phyloP scores from a whole-genome alignment of 306 rosid species.

The Prunus campanulata region DNA sequence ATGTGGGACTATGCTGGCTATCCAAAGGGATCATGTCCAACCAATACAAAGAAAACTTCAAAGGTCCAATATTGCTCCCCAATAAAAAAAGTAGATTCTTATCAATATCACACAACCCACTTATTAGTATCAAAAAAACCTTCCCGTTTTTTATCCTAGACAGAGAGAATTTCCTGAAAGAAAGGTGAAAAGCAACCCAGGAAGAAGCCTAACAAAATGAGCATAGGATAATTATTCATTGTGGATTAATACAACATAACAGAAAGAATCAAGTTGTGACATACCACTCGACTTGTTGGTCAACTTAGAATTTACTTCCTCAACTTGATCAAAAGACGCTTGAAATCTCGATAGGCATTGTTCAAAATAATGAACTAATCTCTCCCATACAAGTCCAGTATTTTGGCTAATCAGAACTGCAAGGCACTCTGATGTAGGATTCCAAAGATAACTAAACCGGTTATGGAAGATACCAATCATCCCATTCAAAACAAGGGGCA shows the following conservation, averaged over 20 bases:
- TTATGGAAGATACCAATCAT: slow-evolving; percentile 71
- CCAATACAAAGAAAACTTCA: neutral
- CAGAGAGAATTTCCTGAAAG: neutral
- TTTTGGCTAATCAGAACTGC: slow-evolving; percentile 58
- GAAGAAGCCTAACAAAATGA: neutral
- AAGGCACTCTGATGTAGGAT: slow-evolving; percentile 75
- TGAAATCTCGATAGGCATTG: slow-evolving; percentile 39
- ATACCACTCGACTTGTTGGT: slow-evolving; percentile 52
- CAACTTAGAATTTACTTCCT: slow-evolving; percentile 20
- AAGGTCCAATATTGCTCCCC: neutral
- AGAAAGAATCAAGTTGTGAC: slow-evolving; percentile 14
- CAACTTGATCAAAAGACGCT: slow-evolving; percentile 37
- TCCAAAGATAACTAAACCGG: slow-evolving; percentile 75
- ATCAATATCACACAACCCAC: neutral
- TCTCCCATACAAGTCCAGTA: slow-evolving; percentile 55
- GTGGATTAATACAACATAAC: neutral
- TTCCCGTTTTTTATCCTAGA: neutral
- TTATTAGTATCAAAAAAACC: neutral
- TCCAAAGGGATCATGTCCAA: neutral
- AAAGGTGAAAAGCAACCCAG: neutral
- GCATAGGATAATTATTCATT: neutral
- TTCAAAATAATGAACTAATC: slow-evolving; percentile 45
- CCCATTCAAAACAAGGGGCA: slow-evolving; percentile 65
- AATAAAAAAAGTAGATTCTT: neutral
- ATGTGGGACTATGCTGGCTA: neutral